phyloP scores from a whole-genome alignment of 495 filamentous ascomycete species.

The Xanthoparmelia taractica region DNA sequence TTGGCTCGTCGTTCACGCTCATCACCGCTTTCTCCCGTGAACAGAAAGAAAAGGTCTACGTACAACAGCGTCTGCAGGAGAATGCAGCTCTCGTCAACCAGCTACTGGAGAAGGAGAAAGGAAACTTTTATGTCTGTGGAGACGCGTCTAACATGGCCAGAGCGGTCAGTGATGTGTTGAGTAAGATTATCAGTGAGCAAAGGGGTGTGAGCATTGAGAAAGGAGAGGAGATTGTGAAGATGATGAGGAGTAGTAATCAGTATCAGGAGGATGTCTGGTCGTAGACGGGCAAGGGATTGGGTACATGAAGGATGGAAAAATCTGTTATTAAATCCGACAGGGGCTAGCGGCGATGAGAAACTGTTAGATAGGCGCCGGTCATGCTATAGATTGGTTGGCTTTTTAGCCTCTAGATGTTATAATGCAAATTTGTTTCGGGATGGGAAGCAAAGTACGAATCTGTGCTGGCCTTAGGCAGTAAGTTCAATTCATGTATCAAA shows the following conservation, averaged over 20 bases:
- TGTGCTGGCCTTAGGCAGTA: not conserved
- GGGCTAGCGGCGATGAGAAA: not conserved
- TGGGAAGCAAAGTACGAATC: not conserved
- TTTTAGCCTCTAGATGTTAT: not conserved
- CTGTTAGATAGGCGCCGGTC: not conserved
- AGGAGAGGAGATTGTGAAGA: conserved; percentile 92
- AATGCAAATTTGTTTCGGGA: not conserved
- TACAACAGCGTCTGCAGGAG: conserved; percentile 87
- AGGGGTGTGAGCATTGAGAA: conserved; percentile 72
- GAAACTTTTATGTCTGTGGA: conserved; percentile 97
- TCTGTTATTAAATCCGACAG: conserved; percentile 7
- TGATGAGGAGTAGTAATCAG: conserved; percentile 83
- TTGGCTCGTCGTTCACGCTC: conserved; percentile 81
- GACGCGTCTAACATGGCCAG: conserved; percentile 98
- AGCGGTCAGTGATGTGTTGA: conserved; percentile 82
- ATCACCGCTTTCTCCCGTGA: conserved; percentile 93
- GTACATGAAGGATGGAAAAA: conserved; percentile 3
- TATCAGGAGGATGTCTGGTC: conserved; percentile 98
- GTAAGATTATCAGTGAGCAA: conserved; percentile 75
- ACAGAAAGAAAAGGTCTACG: conserved; percentile 78
- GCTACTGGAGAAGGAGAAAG: conserved; percentile 74
- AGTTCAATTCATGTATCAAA: too few relatives aligned
- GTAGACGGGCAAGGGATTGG: conserved; percentile 35
- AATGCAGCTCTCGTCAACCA: conserved; percentile 77
- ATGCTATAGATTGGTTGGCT: not conserved